Conservation (phyloP, 2,329 filamentous ascomycete genomes). For the Hypoxylon sp. region DNA sequence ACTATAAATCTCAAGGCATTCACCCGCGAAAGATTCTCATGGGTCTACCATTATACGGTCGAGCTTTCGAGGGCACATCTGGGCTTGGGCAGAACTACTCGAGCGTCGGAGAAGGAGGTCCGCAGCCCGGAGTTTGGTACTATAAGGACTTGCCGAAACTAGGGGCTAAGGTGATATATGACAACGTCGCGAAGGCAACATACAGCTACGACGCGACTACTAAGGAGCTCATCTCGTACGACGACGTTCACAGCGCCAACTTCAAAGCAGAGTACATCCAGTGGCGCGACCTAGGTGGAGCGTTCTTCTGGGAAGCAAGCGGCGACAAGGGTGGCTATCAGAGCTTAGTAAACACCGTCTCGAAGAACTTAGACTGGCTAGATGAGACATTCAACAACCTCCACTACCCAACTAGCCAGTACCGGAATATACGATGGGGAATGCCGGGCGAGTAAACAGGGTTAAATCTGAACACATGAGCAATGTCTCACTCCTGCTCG, state of each 20-base stretch:
- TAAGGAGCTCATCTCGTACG: conserved; percentile 78
- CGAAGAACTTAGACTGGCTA: conserved; percentile 62
- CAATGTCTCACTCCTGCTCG: not conserved
- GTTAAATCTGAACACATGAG: not conserved
- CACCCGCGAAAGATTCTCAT: conserved; percentile 76
- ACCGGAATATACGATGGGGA: conserved; percentile 68
- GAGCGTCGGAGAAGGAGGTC: conserved; percentile 72
- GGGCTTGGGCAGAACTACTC: conserved; percentile 75
- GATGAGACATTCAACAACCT: conserved; percentile 68
- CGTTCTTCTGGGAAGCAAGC: conserved; percentile 88
- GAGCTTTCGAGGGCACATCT: conserved; percentile 77
- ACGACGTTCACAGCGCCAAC: conserved; percentile 70
- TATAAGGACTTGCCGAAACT: conserved; percentile 78
- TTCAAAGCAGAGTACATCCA: conserved; percentile 76
- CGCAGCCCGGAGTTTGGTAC: conserved; percentile 70
- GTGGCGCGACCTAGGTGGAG: conserved; percentile 75
- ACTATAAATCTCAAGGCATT: conserved; percentile 74
- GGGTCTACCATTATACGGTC: conserved; percentile 84
- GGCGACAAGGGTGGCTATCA: conserved; percentile 68
- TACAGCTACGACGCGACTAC: conserved; percentile 76
- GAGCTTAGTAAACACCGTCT: conserved; percentile 72
- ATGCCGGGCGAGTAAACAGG: conserved; percentile 48
- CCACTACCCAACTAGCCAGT: conserved; percentile 69
- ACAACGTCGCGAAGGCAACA: conserved; percentile 72
- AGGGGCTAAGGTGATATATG: conserved; percentile 69